Evolutionary conservation across 1,284 basidiomycete genomes (phyloP).

Genomic region (Pholiota adiposa): DNA sequence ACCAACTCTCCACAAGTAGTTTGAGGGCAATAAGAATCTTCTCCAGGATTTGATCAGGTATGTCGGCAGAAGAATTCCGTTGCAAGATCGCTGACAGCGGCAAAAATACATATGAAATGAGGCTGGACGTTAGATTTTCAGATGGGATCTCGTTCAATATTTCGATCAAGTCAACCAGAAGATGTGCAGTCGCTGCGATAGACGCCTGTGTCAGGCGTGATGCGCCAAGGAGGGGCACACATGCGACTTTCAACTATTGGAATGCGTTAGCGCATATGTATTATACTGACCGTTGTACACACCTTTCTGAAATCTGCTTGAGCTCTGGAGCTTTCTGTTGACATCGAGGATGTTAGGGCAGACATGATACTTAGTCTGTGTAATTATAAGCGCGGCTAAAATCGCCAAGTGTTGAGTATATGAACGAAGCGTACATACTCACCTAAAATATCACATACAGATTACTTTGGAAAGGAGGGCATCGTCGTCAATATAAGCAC

Average conservation of each 20-base stretch:
- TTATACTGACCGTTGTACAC: conserved; percentile 11
- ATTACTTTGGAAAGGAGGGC: too few relatives aligned
- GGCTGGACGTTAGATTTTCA: conserved; percentile 54
- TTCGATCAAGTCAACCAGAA: conserved; percentile 57
- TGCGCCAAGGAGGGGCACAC: conserved; percentile 77
- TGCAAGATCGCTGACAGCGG: conserved; percentile 84
- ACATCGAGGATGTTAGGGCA: conserved; percentile 3
- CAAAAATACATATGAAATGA: conserved; percentile 86
- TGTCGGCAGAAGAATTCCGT: conserved; percentile 63
- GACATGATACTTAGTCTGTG: not conserved
- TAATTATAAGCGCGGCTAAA: not conserved
- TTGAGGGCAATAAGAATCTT: conserved; percentile 67
- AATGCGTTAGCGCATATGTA: not conserved
- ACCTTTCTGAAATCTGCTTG: conserved; percentile 39
- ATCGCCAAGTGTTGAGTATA: too few relatives aligned
- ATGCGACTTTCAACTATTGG: conserved; percentile 72
- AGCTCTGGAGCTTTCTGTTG: conserved; percentile 3
- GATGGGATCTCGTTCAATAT: conserved; percentile 49
- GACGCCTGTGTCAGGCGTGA: conserved; percentile 60
- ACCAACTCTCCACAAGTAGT: conserved; percentile 71
- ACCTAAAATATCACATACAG: too few relatives aligned
- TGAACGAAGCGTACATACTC: too few relatives aligned
- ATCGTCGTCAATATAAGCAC: too few relatives aligned
- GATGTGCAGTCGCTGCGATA: conserved; percentile 50
- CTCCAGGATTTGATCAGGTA: conserved; percentile 84